These are phyloP conservation scores for Pichia sp. DNA, from an alignment of 1,139 yeast genomes.

Conservation along the genomic window DNA sequence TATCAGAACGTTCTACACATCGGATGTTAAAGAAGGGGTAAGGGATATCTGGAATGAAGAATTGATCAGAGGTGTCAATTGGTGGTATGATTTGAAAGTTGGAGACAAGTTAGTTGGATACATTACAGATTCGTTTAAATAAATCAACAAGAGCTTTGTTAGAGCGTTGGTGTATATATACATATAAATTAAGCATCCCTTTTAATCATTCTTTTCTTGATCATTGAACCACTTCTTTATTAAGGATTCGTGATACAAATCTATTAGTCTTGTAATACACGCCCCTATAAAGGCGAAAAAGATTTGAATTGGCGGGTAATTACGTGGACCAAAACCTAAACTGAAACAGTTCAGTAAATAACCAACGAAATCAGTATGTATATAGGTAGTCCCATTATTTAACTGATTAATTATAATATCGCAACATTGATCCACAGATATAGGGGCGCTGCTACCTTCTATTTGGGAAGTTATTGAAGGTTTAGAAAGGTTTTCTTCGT, in stretches of 20 bases:
- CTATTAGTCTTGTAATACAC: conserved; percentile 60
- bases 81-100: conserved; percentile 35
- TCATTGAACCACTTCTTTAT: conserved; percentile 40
- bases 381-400: conserved; percentile 60
- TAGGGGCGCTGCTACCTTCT: conserved; percentile 79
- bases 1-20: conserved; percentile 37
- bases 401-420: conserved; percentile 50
- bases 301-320: conserved; percentile 50
- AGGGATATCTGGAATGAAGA: conserved; percentile 84
- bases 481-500: conserved; percentile 73
- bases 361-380: conserved; percentile 80
- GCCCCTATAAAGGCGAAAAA: conserved; percentile 44
- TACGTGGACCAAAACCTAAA: conserved; percentile 67
- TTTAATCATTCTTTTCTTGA: not conserved
- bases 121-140: conserved; percentile 12
- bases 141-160: too few relatives aligned
- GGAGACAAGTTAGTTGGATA: conserved; percentile 14
- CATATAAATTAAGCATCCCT: too few relatives aligned
- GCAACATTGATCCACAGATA: conserved; percentile 64
- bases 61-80: conserved; percentile 57
- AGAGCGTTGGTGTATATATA: too few relatives aligned
- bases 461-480: conserved; percentile 76
- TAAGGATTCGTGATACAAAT: conserved; percentile 47
- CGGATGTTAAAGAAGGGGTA: conserved; percentile 50
- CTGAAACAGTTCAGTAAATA: conserved; percentile 69